Evolutionary conservation across 176 grass and related monocot genomes (phyloP), one percentile per base, ranked within the genome.

Genomic region (Carex cristatella): DNA sequence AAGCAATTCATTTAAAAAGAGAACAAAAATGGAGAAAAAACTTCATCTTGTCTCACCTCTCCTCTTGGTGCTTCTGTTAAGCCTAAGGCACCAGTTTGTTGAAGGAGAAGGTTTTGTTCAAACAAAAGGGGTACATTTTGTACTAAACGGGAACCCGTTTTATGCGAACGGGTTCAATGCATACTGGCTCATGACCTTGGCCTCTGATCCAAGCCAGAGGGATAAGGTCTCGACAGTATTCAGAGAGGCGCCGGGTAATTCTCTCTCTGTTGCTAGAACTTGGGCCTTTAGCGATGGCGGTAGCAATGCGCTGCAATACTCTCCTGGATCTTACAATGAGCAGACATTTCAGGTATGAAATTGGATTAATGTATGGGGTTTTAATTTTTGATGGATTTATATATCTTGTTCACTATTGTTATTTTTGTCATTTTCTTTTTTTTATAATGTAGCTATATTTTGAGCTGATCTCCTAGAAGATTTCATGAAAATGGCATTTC

Each of bases 91-190:
- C 64, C 86, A 76, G 8, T 38, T 76, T 84, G 94, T 74, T 4
- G 76, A 61, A 9, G 66, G 81, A 0, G 84, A 71, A 58, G 88
- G 83, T 72, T 99, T 99, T 79, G 88, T 96, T 38, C 79, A 77
- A 85, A 90, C 86, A 14, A 89, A 74, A 38, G 91, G 93, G 38
- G 88, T 92, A 5, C 97, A 89, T 1, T 99, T 99, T 89, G 88
- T 92, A 56, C 37, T 88, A 9, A 86, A 99, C 84, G 91, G 97
- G n/a, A 85, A 81, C 85, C 93, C 93, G 13, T 95, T 92, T 86
- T 95, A 89, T 65, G 91, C 93, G 42, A 95, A 95, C 81, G 97
- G 97, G 10, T 99, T 94, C 91, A 99, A 99, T 82, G 91, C 97
- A 48, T 99, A 99, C 84, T 99, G 97, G 97, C 88, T 99, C 80